Evolutionary conservation across 2,329 filamentous ascomycete genomes (phyloP).

Genomic region (Rhynchosporium graminicola): DNA sequence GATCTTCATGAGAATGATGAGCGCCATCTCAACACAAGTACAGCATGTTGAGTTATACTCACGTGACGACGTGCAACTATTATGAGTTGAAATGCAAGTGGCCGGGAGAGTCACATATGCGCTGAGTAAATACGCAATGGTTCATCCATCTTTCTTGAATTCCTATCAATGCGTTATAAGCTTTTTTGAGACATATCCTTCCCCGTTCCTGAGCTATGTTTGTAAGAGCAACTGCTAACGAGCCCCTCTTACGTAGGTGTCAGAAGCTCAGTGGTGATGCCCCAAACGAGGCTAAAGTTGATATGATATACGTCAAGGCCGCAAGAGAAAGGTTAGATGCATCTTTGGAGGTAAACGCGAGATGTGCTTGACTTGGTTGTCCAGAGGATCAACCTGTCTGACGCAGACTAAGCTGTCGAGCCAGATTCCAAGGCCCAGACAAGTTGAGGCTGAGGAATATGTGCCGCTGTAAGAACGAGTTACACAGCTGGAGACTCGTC

Average conservation of each 20-base stretch:
- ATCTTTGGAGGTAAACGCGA: slow-evolving; percentile 12
- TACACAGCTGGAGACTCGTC: slow-evolving; percentile 1
- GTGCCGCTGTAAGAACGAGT: slow-evolving; percentile 3
- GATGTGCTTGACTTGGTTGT: slow-evolving; percentile 20
- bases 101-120: slow-evolving; percentile 4
- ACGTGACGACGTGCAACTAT: neutral
- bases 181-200: too few species aligned
- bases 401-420: slow-evolving; percentile 13
- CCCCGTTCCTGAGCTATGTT: too few species aligned
- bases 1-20: neutral
- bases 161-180: too few species aligned
- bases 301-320: neutral
- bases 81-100: neutral
- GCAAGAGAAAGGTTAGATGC: slow-evolving; percentile 24
- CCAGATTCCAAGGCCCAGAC: neutral
- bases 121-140: slow-evolving; percentile 19
- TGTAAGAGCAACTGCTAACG: too few species aligned
- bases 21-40: neutral
- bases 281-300: too few species aligned
- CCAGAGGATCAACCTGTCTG: slow-evolving; percentile 20
- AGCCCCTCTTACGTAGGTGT: too few species aligned
- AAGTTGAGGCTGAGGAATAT: neutral
- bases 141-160: too few species aligned
- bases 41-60: neutral
- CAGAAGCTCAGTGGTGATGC: too few species aligned